Evolutionary conservation across 108 stramenopile species (phyloP), one percentile per base, ranked within the genome.

Genomic region (Fragilaria crotonensis): DNA sequence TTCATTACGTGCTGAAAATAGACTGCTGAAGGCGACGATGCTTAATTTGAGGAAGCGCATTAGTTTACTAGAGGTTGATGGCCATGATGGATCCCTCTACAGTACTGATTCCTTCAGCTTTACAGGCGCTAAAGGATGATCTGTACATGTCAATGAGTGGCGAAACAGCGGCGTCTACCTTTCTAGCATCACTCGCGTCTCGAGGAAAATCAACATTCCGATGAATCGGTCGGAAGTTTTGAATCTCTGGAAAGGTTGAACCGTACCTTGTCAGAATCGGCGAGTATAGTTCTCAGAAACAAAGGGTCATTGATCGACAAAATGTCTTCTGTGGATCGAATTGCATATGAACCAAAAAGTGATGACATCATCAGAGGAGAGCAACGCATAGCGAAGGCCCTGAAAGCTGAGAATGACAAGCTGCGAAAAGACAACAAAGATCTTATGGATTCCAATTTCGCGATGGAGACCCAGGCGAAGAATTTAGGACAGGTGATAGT

Each of bases 1-100:
- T 25, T 41, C 58, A 11, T 4, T 61, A 2, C 60, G 48, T 19
- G 19, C 4, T 20, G 60, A 61, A 51, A 61, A 61, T 44, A 50
- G 50, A 30, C 3, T 30, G 27, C 48, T 61, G 19, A 61, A 61
- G 28, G 11, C 2, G n/a, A 46, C 29, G 14, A 5, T 61, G 2
- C 2, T 50, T 23, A n/a, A n/a, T n/a, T n/a, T n/a, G n/a, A n/a
- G n/a, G n/a, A n/a, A n/a, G n/a, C n/a, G n/a, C n/a, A n/a, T n/a
- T n/a, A n/a, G n/a, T n/a, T n/a, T n/a, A n/a, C n/a, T n/a, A n/a
- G n/a, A n/a, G n/a, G n/a, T n/a, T n/a, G n/a, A n/a, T n/a, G n/a
- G n/a, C n/a, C n/a, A n/a, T n/a, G n/a, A n/a, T n/a, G n/a, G n/a
- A n/a, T n/a, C n/a, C n/a, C n/a, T n/a, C n/a, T n/a, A n/a, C n/a